Evolutionary conservation across 257 asterid genomes (phyloP).

Genomic region (Solanum chmielewskii): DNA sequence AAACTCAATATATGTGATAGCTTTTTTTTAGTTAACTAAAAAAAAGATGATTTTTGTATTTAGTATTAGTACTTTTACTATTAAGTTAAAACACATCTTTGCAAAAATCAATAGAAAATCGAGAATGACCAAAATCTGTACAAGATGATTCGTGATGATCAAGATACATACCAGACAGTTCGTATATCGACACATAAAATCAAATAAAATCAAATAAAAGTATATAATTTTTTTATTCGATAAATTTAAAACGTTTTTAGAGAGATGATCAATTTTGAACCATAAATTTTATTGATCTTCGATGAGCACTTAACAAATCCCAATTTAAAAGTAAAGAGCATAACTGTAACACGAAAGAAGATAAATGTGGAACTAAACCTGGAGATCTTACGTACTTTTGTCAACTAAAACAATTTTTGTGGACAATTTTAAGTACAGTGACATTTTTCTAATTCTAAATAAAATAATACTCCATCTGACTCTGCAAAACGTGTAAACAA

Average conservation of each 20-base stretch:
- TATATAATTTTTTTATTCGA: not conserved
- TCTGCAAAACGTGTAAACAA: constrained; percentile 6
- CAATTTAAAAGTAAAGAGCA: not conserved
- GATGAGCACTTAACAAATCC: not conserved
- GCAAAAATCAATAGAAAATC: too few relatives aligned
- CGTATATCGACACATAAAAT: not conserved
- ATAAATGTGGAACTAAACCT: not conserved
- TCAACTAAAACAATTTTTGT: not conserved
- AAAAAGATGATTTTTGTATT: too few relatives aligned
- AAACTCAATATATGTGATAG: not conserved
- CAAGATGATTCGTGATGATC: not conserved
- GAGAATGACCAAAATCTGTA: not conserved
- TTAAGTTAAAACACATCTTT: too few relatives aligned
- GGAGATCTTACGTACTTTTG: not conserved
- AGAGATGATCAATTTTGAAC: not conserved
- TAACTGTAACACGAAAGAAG: not conserved
- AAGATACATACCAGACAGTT: not conserved
- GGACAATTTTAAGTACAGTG: not conserved
- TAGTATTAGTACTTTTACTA: not conserved
- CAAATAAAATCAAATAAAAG: not conserved
- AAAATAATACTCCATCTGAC: not conserved
- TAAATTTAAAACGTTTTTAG: not conserved
- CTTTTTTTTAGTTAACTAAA: too few relatives aligned
- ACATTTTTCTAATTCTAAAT: not conserved
- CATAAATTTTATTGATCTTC: not conserved